Evolutionary conservation across 345 rosid species (phyloP), one percentile per base, ranked within the genome.

Genomic region (Geranium brycei): DNA sequence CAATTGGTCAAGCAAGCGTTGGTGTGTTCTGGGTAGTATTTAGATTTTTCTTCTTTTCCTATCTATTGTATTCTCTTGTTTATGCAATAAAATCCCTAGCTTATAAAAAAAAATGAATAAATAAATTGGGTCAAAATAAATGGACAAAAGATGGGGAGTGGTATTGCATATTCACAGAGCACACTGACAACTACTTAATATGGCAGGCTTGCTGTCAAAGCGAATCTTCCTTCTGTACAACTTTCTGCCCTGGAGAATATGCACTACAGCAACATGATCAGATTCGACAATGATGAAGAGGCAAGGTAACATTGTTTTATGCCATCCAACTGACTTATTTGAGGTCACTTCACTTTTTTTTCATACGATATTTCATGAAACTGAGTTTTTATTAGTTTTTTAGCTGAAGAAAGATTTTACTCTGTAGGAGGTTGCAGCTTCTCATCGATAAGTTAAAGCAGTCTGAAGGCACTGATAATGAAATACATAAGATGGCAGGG

Each of bases 251-350:
- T 93, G 59, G 96, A 93, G 77, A 87, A 80, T 72, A 88, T 93
- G 95, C 97, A 90, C 66, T 93, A 93, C 63, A 86, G 86, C 84
- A 82, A 88, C 78, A 90, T 90, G 95, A 90, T 93, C 65, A 82
- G 99, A 83, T 86, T 90, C 84, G 85, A 84, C 76, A 77, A 93
- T 75, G 71, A 76, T 73, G 83, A 85, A 62, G 77, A 87, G 81
- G 83, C 95, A 73, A 93, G 96, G 99, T 90, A 79, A 75, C 60
- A 57, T 16, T 69, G 47, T 17, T 62, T 64, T 51, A 14, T 62
- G n/a, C 19, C 40, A 62, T 18, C 15, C 65, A 10, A 4, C 18
- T 65, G 23, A 61, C 51, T 19, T 19, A 59, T 57, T 40, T 67
- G 58, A 68, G 73, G 28, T 59, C 12, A 47, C 53, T 8, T 13